phyloP scores from a whole-genome alignment of 2,329 filamentous ascomycete genomes.

The Chrysosporium keratinophilum region DNA sequence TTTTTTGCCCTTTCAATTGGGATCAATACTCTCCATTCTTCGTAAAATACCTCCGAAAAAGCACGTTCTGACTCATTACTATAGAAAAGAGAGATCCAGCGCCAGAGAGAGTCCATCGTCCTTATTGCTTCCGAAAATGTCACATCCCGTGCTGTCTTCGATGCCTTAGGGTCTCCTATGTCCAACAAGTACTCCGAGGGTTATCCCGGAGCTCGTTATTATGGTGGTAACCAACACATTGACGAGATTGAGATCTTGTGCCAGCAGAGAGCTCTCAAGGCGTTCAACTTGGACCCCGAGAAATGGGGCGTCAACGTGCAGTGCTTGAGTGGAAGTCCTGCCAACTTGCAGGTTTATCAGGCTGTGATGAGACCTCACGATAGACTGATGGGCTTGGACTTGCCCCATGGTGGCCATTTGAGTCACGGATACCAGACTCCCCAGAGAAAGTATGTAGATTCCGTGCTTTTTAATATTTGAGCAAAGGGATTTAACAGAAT shows the following conservation, averaged over 20 bases:
- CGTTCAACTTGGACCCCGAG: constrained; percentile 72
- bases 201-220: constrained; percentile 96
- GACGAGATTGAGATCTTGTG: constrained; percentile 92
- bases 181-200: constrained; percentile 99
- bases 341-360: constrained; percentile 97
- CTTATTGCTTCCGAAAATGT: constrained; percentile 99
- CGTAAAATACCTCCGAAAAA: not conserved
- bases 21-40: not conserved
- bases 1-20: not conserved
- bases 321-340: constrained; percentile 81
- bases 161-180: constrained; percentile 89
- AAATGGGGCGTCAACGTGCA: constrained; percentile 99
- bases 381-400: constrained; percentile 89
- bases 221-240: constrained; percentile 98
- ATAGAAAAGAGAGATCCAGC: constrained; percentile 84
- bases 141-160: constrained; percentile 94
- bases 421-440: constrained; percentile 97
- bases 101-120: constrained; percentile 96
- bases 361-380: constrained; percentile 88
- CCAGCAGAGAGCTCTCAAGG: constrained; percentile 83
- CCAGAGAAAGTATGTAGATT: constrained; percentile 59
- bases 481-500: not conserved
- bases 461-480: not conserved
- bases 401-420: constrained; percentile 91
- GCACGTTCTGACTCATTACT: constrained; percentile 10